Evolutionary conservation across 2,329 filamentous ascomycete genomes (phyloP).

Genomic region (Alternaria sp.): DNA sequence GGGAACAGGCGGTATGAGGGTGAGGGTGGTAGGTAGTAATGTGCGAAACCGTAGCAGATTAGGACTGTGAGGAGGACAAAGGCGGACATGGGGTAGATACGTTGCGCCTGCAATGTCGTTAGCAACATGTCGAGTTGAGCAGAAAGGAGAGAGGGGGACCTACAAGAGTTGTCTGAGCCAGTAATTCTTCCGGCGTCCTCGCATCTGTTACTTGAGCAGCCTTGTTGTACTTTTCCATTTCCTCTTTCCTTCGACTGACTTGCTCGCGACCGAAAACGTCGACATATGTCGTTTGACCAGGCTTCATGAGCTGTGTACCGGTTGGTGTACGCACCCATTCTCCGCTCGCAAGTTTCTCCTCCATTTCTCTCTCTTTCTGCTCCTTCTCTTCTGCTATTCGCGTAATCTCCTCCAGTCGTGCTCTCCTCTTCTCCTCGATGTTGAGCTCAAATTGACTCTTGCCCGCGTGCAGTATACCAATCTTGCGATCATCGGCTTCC

Average conservation of each 20-base stretch:
- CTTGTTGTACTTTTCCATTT: slow-evolving; percentile 40
- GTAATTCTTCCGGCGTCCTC: slow-evolving; percentile 38
- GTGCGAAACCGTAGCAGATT: slow-evolving; percentile 38
- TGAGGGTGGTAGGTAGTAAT: slow-evolving; percentile 46
- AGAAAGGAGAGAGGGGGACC: slow-evolving; percentile 4
- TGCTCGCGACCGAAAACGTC: slow-evolving; percentile 47
- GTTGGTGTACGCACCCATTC: slow-evolving; percentile 46
- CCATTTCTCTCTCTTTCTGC: slow-evolving; percentile 39
- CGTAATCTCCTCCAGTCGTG: slow-evolving; percentile 41
- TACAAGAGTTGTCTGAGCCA: slow-evolving; percentile 47
- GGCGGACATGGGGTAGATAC: slow-evolving; percentile 49
- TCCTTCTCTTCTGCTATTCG: slow-evolving; percentile 48
- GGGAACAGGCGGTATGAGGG: slow-evolving; percentile 46
- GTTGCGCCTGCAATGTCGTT: slow-evolving; percentile 37
- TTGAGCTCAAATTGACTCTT: slow-evolving; percentile 48
- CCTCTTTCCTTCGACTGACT: slow-evolving; percentile 42
- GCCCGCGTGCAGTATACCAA: slow-evolving; percentile 47
- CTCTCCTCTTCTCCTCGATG: slow-evolving; percentile 44
- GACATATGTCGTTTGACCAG: slow-evolving; percentile 45
- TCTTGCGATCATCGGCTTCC: slow-evolving; percentile 37
- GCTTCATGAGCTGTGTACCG: slow-evolving; percentile 49
- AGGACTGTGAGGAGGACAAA: slow-evolving; percentile 43
- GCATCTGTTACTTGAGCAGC: slow-evolving; percentile 33
- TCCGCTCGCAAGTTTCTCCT: slow-evolving; percentile 45
- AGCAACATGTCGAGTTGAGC: not conserved